Percentiles rank a stretch among this genome's conserved stretches.
Conservation (phyloP, 345 rosid species). For the Sonneratia caseolaris region DNA sequence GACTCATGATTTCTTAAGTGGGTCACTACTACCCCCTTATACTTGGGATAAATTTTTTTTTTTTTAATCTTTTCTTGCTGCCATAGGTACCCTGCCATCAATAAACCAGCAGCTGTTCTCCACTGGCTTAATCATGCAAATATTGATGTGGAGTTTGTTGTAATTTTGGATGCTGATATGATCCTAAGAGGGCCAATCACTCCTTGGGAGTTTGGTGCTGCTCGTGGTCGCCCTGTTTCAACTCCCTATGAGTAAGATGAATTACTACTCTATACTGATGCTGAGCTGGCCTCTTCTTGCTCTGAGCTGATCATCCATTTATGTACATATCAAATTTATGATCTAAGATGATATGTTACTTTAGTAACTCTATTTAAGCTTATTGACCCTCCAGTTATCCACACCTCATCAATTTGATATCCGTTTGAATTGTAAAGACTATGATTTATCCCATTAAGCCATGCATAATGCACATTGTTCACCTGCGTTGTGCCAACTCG, state of each 20-base stretch:
- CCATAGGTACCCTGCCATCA: conserved; percentile 95
- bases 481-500: too few relatives aligned
- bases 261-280: conserved; percentile 1
- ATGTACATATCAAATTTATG: not conserved
- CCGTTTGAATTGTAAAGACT: too few relatives aligned
- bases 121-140: conserved; percentile 95
- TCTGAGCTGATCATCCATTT: not conserved
- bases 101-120: conserved; percentile 94
- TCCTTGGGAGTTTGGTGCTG: conserved; percentile 94
- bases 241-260: conserved; percentile 88
- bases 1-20: not conserved
- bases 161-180: conserved; percentile 98
- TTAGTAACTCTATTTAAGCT: not conserved
- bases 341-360: not conserved
- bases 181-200: conserved; percentile 91
- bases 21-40: not conserved
- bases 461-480: too few relatives aligned
- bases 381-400: not conserved
- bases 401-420: too few relatives aligned
- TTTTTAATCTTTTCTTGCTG: conserved; percentile 10
- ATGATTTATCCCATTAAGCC: too few relatives aligned
- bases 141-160: conserved; percentile 81
- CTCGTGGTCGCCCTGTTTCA: conserved; percentile 90
- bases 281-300: not conserved
- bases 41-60: not conserved